These are phyloP conservation scores for Tephrocybe sp. DNA, from an alignment of 768 basidiomycete species.

Conservation along the genomic window DNA sequence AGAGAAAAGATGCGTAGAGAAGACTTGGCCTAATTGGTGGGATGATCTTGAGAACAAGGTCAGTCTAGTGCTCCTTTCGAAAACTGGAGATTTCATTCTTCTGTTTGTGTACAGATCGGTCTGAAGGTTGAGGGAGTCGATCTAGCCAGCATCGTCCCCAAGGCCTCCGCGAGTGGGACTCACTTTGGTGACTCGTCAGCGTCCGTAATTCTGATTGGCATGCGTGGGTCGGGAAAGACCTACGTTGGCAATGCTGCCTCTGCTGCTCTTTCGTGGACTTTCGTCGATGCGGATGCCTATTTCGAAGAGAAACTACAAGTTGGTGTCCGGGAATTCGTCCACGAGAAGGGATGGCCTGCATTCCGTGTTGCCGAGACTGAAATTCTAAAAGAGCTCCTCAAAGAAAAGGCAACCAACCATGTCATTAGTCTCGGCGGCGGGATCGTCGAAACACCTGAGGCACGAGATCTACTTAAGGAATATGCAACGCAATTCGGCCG, in stretches of 20 bases:
- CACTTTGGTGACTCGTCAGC: constrained; percentile 14
- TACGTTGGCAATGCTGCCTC: constrained; percentile 83
- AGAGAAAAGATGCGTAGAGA: constrained; percentile 97
- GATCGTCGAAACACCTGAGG: constrained; percentile 82
- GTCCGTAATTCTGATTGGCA: constrained; percentile 42
- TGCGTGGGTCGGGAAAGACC: constrained; percentile 97
- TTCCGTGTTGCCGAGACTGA: constrained; percentile 83
- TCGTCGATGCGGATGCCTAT: constrained; percentile 80
- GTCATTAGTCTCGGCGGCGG: constrained; percentile 94
- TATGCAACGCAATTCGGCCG: constrained; percentile 63
- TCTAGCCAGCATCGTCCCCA: constrained; percentile 41
- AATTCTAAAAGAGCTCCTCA: constrained; percentile 68
- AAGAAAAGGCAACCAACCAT: constrained; percentile 54
- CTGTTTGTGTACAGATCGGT: constrained; percentile 64
- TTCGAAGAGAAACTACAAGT: constrained; percentile 67
- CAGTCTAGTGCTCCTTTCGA: constrained; percentile 9
- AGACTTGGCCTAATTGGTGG: constrained; percentile 99
- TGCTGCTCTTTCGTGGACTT: constrained; percentile 64
- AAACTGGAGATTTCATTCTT: not conserved
- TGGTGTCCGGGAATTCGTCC: constrained; percentile 75
- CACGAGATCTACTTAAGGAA: constrained; percentile 68
- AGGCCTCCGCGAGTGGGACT: constrained; percentile 44
- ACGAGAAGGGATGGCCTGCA: constrained; percentile 81
- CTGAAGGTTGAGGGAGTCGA: constrained; percentile 87
- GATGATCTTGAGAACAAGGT: constrained; percentile 97